These are phyloP conservation scores for Ramaria sp. DNA, from an alignment of 768 basidiomycete genomes.

Conservation along the genomic window DNA sequence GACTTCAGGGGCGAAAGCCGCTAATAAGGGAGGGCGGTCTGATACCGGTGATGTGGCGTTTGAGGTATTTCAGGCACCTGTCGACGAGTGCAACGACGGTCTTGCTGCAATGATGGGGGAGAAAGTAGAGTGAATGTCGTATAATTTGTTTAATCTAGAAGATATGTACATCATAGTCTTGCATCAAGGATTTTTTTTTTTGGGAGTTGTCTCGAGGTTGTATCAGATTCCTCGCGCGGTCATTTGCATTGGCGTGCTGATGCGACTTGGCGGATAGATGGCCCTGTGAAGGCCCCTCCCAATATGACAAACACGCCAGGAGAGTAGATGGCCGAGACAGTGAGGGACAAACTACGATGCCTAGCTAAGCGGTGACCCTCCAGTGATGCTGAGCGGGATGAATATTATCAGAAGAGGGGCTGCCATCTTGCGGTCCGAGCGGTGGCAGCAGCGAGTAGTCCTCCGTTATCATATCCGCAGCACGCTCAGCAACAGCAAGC, in stretches of 20 bases:
- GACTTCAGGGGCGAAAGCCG: slow-evolving; percentile 36
- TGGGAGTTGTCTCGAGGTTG: no score
- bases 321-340: no score
- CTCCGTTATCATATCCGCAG: slow-evolving; percentile 12
- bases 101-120: slow-evolving; percentile 60
- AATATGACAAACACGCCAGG: neutral
- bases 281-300: no score
- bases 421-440: neutral
- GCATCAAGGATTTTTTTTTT: no score
- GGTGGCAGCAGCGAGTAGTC: neutral
- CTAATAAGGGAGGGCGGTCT: slow-evolving; percentile 7
- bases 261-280: no score
- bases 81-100: slow-evolving; percentile 52
- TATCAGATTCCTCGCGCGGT: no score
- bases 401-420: neutral
- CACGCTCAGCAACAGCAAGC: slow-evolving; percentile 9
- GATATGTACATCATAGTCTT: no score
- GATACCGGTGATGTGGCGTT: slow-evolving; percentile 43
- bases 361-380: neutral
- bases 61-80: slow-evolving; percentile 65
- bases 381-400: neutral
- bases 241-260: no score
- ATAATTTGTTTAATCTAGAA: neutral
- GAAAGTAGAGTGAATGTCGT: slow-evolving; percentile 13
- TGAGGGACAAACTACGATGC: neutral